phyloP scores from a whole-genome alignment of 805 yeast genomes.

The Hermanozyma aechmeae region DNA sequence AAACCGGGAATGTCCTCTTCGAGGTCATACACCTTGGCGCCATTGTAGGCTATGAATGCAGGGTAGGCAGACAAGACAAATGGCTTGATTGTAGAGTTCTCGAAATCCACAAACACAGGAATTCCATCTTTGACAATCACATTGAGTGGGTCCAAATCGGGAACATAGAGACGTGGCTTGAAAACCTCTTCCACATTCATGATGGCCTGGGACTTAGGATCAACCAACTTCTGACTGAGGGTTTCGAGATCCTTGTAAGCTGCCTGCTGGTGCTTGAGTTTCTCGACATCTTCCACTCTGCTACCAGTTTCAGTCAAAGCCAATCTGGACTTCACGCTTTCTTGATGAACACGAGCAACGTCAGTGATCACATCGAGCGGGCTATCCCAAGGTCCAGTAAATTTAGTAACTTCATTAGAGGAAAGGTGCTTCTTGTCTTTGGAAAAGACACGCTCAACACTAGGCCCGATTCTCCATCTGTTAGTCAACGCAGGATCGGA shows the following conservation, averaged over 20 bases:
- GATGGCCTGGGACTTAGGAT: slow-evolving; percentile 42
- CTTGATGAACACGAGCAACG: slow-evolving; percentile 60
- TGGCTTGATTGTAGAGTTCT: slow-evolving; percentile 73
- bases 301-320: slow-evolving; percentile 45
- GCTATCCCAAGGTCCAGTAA: slow-evolving; percentile 72
- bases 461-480: slow-evolving; percentile 90
- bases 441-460: slow-evolving; percentile 70
- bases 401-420: slow-evolving; percentile 38
- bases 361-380: slow-evolving; percentile 58
- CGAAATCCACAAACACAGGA: slow-evolving; percentile 69
- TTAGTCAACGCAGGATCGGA: slow-evolving; percentile 39
- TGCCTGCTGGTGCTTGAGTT: slow-evolving; percentile 40
- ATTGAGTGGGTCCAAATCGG: slow-evolving; percentile 90
- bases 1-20: slow-evolving; percentile 68
- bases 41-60: slow-evolving; percentile 74
- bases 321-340: slow-evolving; percentile 44
- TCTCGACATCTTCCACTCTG: slow-evolving; percentile 31
- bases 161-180: slow-evolving; percentile 64
- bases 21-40: slow-evolving; percentile 75
- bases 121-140: slow-evolving; percentile 39
- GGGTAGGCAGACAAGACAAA: slow-evolving; percentile 74
- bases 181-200: slow-evolving; percentile 56
- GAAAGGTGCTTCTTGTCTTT: slow-evolving; percentile 51
- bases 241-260: slow-evolving; percentile 53
- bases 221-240: slow-evolving; percentile 52